Percentiles rank a stretch among this genome's conserved stretches.
Evolutionary conservation across 164 flowering plant genomes (phyloP).

Genomic region (Dillenia suffruticosa): DNA sequence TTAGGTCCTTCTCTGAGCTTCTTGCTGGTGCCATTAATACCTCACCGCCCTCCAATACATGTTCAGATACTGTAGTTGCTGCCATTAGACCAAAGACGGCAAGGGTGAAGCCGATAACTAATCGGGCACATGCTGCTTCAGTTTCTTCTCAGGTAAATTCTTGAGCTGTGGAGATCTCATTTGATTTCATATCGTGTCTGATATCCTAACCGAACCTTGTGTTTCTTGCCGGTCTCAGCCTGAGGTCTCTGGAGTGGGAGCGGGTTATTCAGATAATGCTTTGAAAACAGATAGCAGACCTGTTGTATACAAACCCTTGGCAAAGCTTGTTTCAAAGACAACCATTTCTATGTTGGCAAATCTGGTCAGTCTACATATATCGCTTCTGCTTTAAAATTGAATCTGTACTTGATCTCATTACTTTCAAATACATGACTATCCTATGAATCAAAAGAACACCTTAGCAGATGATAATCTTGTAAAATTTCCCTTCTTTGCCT

Average conservation of each 20-base stretch:
- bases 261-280: slow-evolving; percentile 25
- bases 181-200: slow-evolving; percentile 8
- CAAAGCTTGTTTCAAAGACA: slow-evolving; percentile 70
- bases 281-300: slow-evolving; percentile 31
- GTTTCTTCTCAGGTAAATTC: slow-evolving; percentile 38
- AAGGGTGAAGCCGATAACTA: slow-evolving; percentile 50
- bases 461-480: too few relatives aligned
- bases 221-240: slow-evolving; percentile 31
- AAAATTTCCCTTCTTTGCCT: too few relatives aligned
- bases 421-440: too few relatives aligned
- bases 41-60: slow-evolving; percentile 44
- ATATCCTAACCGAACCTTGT: slow-evolving; percentile 1
- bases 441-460: too few relatives aligned
- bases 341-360: slow-evolving; percentile 69
- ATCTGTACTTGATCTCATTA: too few relatives aligned
- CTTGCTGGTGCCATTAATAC: slow-evolving; percentile 64
- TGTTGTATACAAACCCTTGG: slow-evolving; percentile 77
- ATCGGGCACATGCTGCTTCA: slow-evolving; percentile 22
- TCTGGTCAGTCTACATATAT: slow-evolving; percentile 47
- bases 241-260: slow-evolving; percentile 34
- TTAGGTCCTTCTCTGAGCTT: slow-evolving; percentile 66
- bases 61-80: slow-evolving; percentile 42
- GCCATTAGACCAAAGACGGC: slow-evolving; percentile 88
- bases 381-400: background rate
- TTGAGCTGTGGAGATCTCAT: background rate